Percentiles rank a stretch among this genome's conserved stretches.
phyloP scores from a whole-genome alignment of 352 stramenopile species.

The Pythium sp. region DNA sequence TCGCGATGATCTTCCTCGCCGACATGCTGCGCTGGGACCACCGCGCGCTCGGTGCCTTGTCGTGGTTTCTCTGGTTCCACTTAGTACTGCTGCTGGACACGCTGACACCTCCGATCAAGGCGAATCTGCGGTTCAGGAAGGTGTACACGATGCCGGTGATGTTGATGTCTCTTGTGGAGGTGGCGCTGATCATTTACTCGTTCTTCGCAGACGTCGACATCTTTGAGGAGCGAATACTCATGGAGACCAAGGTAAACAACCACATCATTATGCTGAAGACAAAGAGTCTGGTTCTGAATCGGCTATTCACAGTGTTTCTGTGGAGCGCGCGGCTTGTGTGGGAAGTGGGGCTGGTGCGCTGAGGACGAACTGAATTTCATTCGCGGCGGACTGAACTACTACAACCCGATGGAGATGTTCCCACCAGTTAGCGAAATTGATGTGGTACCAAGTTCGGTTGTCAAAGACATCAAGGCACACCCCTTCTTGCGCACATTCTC shows the following conservation, averaged over 20 bases:
- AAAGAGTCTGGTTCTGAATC: conserved; percentile 42
- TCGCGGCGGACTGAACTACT: conserved; percentile 40
- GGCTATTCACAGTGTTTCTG: conserved; percentile 39
- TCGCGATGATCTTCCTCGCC: conserved; percentile 20
- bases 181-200: conserved; percentile 27
- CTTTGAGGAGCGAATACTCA: conserved; percentile 29
- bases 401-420: conserved; percentile 47
- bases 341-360: conserved; percentile 25
- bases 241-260: conserved; percentile 20
- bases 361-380: conserved; percentile 41
- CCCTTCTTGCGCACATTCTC: not conserved
- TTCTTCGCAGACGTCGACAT: conserved; percentile 24
- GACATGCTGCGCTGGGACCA: conserved; percentile 33
- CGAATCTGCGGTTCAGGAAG: conserved; percentile 25
- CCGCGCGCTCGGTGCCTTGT: conserved; percentile 27
- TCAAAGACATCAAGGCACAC: not conserved
- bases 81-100: conserved; percentile 42
- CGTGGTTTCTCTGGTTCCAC: conserved; percentile 51
- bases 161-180: conserved; percentile 18
- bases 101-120: conserved; percentile 29
- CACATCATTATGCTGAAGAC: conserved; percentile 27
- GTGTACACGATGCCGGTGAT: conserved; percentile 23
- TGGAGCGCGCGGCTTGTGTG: conserved; percentile 39
- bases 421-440: conserved; percentile 9
- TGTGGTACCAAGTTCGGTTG: conserved; percentile 4